These are phyloP conservation scores for Alternaria atra DNA, from an alignment of 2,329 filamentous ascomycete species.

Conservation along the genomic window DNA sequence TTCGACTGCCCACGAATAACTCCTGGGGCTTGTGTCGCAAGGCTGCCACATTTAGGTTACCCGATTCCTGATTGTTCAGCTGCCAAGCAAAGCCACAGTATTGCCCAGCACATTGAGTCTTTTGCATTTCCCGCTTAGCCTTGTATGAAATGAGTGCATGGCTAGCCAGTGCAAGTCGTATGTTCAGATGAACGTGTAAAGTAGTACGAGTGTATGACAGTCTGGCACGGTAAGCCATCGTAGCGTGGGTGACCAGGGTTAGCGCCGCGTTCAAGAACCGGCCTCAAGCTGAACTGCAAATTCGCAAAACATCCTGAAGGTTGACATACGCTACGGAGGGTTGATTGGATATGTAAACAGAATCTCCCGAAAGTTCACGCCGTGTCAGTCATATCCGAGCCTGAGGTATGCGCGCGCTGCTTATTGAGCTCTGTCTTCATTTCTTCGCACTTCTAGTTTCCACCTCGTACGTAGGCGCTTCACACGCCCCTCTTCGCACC, in stretches of 20 bases:
- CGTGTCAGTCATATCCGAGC: neutral
- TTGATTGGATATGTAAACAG: neutral
- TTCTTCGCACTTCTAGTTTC: neutral
- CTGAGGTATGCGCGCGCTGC: neutral
- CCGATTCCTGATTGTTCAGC: slow-evolving; percentile 4
- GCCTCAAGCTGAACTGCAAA: neutral
- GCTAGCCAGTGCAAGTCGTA: neutral
- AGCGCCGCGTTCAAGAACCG: neutral
- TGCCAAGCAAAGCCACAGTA: slow-evolving; percentile 16
- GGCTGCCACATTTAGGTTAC: neutral
- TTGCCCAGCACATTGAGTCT: neutral
- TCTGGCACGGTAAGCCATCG: neutral
- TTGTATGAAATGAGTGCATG: neutral
- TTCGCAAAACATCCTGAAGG: neutral
- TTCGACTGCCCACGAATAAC: neutral
- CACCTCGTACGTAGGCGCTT: neutral
- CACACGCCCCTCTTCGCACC: neutral
- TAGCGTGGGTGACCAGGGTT: neutral
- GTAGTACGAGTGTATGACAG: neutral
- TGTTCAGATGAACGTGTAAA: neutral
- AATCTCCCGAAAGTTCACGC: neutral
- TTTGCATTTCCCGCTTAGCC: neutral
- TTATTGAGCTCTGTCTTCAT: neutral
- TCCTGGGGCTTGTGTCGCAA: neutral
- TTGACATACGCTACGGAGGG: neutral